Conservation (phyloP, 2,329 filamentous ascomycete genomes). For the Xylaria sp. region DNA sequence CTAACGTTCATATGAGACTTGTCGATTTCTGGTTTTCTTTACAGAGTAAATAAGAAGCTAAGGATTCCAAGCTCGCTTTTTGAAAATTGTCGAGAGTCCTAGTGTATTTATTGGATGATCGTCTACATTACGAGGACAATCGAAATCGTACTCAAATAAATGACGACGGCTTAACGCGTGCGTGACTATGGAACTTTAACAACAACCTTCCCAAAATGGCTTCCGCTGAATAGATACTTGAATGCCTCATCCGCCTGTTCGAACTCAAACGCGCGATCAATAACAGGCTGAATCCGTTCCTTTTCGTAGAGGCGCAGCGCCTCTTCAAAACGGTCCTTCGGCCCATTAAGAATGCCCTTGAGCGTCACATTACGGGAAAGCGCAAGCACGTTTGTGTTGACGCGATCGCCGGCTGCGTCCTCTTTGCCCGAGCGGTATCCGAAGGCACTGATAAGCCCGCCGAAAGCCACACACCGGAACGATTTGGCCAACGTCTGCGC, state of each 20-base stretch:
- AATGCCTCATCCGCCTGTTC: slow-evolving; percentile 61
- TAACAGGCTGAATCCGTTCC: slow-evolving; percentile 58
- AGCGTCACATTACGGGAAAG: slow-evolving; percentile 52
- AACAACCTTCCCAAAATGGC: slow-evolving; percentile 68
- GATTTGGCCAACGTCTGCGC: slow-evolving; percentile 62
- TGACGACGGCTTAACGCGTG: too few species aligned
- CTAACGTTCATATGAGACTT: neutral
- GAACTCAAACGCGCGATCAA: slow-evolving; percentile 60
- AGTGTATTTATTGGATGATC: too few species aligned
- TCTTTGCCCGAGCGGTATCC: slow-evolving; percentile 58
- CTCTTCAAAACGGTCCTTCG: slow-evolving; percentile 66
- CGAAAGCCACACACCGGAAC: slow-evolving; percentile 64
- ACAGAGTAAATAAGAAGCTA: neutral
- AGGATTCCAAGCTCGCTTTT: neutral
- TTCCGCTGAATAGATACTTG: slow-evolving; percentile 61
- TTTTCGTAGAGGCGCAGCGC: slow-evolving; percentile 60
- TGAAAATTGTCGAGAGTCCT: neutral
- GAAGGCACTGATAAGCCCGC: slow-evolving; percentile 61
- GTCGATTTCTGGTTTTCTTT: neutral
- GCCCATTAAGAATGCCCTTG: slow-evolving; percentile 66
- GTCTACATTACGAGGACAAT: neutral
- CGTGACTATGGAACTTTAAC: slow-evolving; percentile 52
- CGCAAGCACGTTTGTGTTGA: slow-evolving; percentile 65
- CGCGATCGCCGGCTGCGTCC: slow-evolving; percentile 54
- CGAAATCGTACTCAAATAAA: neutral